phyloP scores from a whole-genome alignment of 192 early-diverging fungal genomes.

The Podila epicladia region DNA sequence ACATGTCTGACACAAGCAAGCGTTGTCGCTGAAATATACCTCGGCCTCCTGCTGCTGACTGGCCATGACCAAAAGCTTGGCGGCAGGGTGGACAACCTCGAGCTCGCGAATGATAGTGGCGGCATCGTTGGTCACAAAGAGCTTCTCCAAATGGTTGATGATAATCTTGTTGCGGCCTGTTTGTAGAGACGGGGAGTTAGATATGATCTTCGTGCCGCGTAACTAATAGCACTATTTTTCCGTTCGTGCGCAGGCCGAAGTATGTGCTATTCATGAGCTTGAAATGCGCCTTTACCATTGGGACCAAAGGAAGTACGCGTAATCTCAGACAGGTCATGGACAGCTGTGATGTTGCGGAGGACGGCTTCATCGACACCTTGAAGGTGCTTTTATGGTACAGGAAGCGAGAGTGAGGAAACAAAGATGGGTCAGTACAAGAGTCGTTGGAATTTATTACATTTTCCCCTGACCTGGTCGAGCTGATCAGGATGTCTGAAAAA shows the following conservation, averaged over 20 bases:
- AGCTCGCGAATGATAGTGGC: conserved; percentile 98
- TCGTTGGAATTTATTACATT: neutral
- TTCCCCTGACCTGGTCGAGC: neutral
- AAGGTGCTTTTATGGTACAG: conserved; percentile 67
- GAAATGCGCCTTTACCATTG: conserved; percentile 72
- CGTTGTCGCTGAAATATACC: conserved; percentile 46
- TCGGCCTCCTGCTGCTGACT: conserved; percentile 98
- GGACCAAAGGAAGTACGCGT: conserved; percentile 96
- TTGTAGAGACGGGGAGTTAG: neutral
- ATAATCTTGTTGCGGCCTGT: conserved; percentile 98
- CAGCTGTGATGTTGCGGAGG: conserved; percentile 92
- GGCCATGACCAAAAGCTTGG: conserved; percentile 95
- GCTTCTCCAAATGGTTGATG: conserved; percentile 98
- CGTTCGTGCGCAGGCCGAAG: no score
- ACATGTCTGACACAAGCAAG: neutral
- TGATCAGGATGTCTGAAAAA: conserved; percentile 1
- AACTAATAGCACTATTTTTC: no score
- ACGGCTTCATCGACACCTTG: conserved; percentile 98
- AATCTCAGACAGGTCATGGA: conserved; percentile 92
- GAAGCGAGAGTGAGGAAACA: neutral
- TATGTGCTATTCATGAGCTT: neutral
- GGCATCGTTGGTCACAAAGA: conserved; percentile 99
- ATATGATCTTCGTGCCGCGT: no score
- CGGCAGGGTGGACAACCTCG: conserved; percentile 98
- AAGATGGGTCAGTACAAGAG: no score